Evolutionary conservation across 768 basidiomycete species (phyloP), one percentile per base, ranked within the genome.

Genomic region (Macrolepiota albuminosa): DNA sequence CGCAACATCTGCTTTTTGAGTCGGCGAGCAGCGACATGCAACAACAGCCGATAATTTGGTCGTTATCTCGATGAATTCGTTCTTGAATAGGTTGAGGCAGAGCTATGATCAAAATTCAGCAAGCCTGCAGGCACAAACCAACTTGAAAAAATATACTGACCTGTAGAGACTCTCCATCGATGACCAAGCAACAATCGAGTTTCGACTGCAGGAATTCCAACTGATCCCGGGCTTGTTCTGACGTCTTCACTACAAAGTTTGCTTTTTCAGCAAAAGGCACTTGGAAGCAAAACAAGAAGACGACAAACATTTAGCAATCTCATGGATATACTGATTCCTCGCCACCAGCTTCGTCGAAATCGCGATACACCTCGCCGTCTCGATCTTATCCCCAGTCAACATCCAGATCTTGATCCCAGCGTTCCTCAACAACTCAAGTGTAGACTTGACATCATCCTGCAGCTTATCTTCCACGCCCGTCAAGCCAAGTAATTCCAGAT

Each of bases 371-470:
- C 95, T 88, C 5, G 97, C 97, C 3, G 97, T 99, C 78, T 99
- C 97, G 53, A 98, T 93, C 78, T 98, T 99, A 74, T 99, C 97
- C 1, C 97, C 96, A 0, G 97, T 99, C 67, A 98, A 79, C 97
- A 98, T 98, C 97, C 97, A 99, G 60, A 99, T 98, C 81, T 92
- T 97, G 74, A 99, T 87, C 4, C 96, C 96, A 0, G 96, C 97
- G 70, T 98, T 98, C 64, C 95, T 78, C 63, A 99, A 72, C 55
- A 98, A 69, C 74, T 98, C 97, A 59, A 99, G 75, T 2, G 97
- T 97, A 48, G 88, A 84, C 71, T 91, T 95, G 67, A 99, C 96
- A 26, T 96, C 95, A 61, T 98, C 97, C 68, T 99, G 97, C 60
- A 99, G 75, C 74, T 98, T 98, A 72, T 99, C 97, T 71, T 99